phyloP scores from a whole-genome alignment of 2,329 filamentous ascomycete species.

The Fusarium guadeloupense region DNA sequence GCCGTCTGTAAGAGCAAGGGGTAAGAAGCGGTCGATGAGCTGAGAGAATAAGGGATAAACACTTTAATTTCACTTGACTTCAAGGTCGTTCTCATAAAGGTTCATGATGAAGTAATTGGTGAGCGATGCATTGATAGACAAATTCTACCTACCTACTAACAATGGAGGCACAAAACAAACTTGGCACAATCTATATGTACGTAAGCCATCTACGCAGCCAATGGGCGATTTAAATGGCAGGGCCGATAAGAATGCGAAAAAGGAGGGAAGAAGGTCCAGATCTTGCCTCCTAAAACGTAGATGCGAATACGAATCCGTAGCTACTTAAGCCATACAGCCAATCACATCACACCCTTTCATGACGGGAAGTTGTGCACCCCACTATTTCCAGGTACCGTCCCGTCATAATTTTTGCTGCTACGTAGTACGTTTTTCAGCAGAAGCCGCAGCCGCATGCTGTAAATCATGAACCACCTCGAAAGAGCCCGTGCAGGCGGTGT shows the following conservation, averaged over 20 bases:
- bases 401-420: conserved; percentile 4
- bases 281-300: no score
- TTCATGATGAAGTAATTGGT: conserved; percentile 2
- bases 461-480: conserved; percentile 16
- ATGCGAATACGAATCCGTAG: conserved; percentile 39
- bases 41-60: background rate
- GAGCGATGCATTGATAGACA: no score
- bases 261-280: conserved; percentile 26
- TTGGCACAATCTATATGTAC: conserved; percentile 4
- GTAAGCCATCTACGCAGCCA: conserved; percentile 9
- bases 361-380: background rate
- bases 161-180: background rate
- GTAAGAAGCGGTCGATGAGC: conserved; percentile 3
- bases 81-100: background rate
- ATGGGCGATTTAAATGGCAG: conserved; percentile 7
- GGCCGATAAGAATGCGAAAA: conserved; percentile 38
- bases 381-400: conserved; percentile 29
- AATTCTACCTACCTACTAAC: background rate
- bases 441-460: background rate
- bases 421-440: conserved; percentile 10
- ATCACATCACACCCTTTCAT: conserved; percentile 20
- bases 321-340: conserved; percentile 10
- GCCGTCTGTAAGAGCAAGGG: conserved; percentile 1
- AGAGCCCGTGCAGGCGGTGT: conserved; percentile 34
- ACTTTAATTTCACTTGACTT: background rate